Percentiles rank a stretch among this genome's conserved stretches.
phyloP scores from a whole-genome alignment of 768 basidiomycete genomes.

The Tephrocybe rancida region DNA sequence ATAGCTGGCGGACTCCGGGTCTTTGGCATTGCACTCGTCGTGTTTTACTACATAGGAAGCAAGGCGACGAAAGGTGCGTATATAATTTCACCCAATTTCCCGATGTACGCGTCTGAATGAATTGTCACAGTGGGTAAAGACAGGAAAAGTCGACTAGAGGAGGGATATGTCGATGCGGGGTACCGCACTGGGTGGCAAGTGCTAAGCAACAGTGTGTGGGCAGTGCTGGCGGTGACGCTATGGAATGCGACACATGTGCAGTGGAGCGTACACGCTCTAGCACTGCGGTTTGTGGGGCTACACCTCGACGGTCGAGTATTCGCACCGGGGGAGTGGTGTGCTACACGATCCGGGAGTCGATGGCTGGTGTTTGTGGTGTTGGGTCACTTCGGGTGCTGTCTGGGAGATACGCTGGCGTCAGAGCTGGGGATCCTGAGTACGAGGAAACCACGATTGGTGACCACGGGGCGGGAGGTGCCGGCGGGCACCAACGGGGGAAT shows the following conservation, averaged over 20 bases:
- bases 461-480: slow-evolving; percentile 74
- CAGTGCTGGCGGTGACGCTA: slow-evolving; percentile 53
- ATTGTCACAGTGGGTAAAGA: slow-evolving; percentile 64
- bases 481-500: slow-evolving; percentile 93
- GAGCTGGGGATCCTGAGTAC: slow-evolving; percentile 88
- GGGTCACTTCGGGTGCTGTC: slow-evolving; percentile 88
- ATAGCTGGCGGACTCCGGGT: slow-evolving; percentile 67
- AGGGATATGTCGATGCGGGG: slow-evolving; percentile 72
- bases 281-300: slow-evolving; percentile 22
- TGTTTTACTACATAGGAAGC: slow-evolving; percentile 80
- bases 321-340: slow-evolving; percentile 59
- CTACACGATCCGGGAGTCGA: slow-evolving; percentile 57
- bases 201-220: slow-evolving; percentile 75
- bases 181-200: slow-evolving; percentile 83
- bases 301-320: slow-evolving; percentile 34
- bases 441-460: slow-evolving; percentile 73
- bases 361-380: slow-evolving; percentile 63
- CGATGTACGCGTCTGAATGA: not conserved
- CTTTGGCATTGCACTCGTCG: slow-evolving; percentile 68
- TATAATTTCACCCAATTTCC: no score
- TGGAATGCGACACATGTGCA: slow-evolving; percentile 69
- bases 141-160: slow-evolving; percentile 75
- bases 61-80: slow-evolving; percentile 79
- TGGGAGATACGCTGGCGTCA: slow-evolving; percentile 92
- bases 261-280: slow-evolving; percentile 37